Evolutionary conservation across 208 protist species (phyloP), one percentile per base, ranked within the genome.

Genomic region (Cochliopodium minus): DNA sequence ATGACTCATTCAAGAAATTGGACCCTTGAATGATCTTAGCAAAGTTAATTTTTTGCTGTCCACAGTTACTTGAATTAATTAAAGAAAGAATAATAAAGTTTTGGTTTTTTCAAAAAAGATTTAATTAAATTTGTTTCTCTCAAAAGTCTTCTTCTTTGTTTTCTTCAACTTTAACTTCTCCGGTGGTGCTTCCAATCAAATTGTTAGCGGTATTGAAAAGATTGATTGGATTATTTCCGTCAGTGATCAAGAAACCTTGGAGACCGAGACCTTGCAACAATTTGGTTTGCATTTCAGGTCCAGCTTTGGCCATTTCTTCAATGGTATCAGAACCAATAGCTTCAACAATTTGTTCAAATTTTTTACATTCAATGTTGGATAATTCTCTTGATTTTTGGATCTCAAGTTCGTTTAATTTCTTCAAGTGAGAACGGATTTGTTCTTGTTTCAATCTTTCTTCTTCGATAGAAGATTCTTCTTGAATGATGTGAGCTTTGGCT

Each of bases 191-290:
- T 39, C 65, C 70, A 15, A 78, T 72, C 33, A 90, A 65, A 43
- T 78, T 81, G 20, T 64, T 48, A 0, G 87, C 82, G 23, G 82
- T 82, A 25, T 74, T 68, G 61, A 90, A 87, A 5, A 91, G 67
- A 56, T 91, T 90, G 55, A 93, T 77, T 10, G 85, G 85, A 3
- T 64, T 79, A 29, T 62, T 79, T 36, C 87, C 87, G 65, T 91
- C 82, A 28, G 85, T 91, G 23, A 93, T 77, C 9, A 93, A 66
- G 58, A 88, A 83, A 23, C 79, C 79, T 64, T 88, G 58, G 38
- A 89, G 57, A 20, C 81, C 81, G 17, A 89, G 54, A 40, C 59
- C 73, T 11, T 61, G n/a, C 20, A 89, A 69, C 26, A 89, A 66
- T 49, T 72, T 71, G 13, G 70, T 78, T 58, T 87, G 80, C 32